These are phyloP conservation scores for Xerocomellus dryophilus DNA, from an alignment of 768 basidiomycete species.

Conservation along the genomic window DNA sequence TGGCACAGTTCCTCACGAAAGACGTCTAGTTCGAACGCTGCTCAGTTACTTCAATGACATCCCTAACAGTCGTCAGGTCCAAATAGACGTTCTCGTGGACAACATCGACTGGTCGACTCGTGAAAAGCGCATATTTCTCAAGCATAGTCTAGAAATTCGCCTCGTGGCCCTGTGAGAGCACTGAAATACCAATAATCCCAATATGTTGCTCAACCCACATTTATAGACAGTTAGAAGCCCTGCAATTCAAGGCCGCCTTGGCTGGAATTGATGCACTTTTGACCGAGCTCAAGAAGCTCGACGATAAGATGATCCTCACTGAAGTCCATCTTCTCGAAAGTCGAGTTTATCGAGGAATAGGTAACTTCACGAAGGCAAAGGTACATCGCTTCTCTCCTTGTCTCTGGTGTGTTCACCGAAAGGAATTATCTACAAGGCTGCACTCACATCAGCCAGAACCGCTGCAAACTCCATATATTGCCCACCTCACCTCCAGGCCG, in stretches of 20 bases:
- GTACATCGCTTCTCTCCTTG: constrained; percentile 36
- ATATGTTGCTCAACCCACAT: constrained; percentile 3
- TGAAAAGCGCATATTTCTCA: constrained; percentile 93
- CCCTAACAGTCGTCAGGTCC: constrained; percentile 67
- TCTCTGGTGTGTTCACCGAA: not conserved
- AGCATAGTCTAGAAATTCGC: constrained; percentile 89
- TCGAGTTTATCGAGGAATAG: constrained; percentile 83
- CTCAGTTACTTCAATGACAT: constrained; percentile 86
- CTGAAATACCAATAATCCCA: not conserved
- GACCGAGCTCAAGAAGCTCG: constrained; percentile 85
- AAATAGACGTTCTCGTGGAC: constrained; percentile 83
- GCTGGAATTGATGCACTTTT: constrained; percentile 82
- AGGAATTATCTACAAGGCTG: constrained; percentile 48
- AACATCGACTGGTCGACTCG: constrained; percentile 90
- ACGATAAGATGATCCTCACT: constrained; percentile 97
- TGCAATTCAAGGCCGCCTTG: constrained; percentile 76
- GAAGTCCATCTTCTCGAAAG: constrained; percentile 96
- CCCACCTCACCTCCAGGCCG: constrained; percentile 61
- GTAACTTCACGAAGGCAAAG: constrained; percentile 89
- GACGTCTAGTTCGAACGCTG: constrained; percentile 75
- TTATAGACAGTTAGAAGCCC: constrained; percentile 66
- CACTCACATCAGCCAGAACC: constrained; percentile 85
- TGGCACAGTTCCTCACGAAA: not conserved
- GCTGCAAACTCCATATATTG: constrained; percentile 97
- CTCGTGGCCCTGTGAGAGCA: constrained; percentile 66